phyloP scores from a whole-genome alignment of 805 yeast species.

The Yamadazyma ubonensis region DNA sequence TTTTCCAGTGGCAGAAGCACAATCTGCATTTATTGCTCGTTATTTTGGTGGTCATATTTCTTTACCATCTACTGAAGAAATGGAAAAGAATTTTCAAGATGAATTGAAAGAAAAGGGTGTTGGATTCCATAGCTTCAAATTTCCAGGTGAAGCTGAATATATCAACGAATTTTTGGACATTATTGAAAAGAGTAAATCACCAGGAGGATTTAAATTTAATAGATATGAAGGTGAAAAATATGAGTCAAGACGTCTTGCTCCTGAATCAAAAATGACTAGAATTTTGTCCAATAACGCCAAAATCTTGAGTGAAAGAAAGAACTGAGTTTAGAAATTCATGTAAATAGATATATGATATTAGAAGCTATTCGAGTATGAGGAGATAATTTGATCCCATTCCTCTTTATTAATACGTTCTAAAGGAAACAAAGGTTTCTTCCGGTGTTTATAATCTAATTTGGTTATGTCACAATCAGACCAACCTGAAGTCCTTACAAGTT shows the following conservation, averaged over 20 bases:
- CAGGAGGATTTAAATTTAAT: constrained; percentile 8
- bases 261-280: constrained; percentile 7
- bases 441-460: constrained; percentile 1
- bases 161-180: constrained; percentile 39
- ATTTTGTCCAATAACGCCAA: constrained; percentile 4
- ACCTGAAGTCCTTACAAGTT: neutral
- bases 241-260: constrained; percentile 1
- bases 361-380: neutral
- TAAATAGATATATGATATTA: too few species aligned
- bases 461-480: constrained; percentile 9
- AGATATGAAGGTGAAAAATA: constrained; percentile 9
- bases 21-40: constrained; percentile 44
- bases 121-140: constrained; percentile 42
- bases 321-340: neutral
- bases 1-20: constrained; percentile 50
- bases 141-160: constrained; percentile 61
- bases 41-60: constrained; percentile 40
- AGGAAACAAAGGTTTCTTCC: neutral
- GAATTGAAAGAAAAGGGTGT: constrained; percentile 27
- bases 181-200: constrained; percentile 11
- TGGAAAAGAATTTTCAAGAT: constrained; percentile 29
- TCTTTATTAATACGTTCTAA: constrained; percentile 1
- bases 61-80: constrained; percentile 40
- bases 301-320: neutral
- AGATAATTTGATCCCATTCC: constrained; percentile 2